Base-by-base conservation (phyloP, 306 rosid genomes). In the Crataegus laevigata region DNA sequence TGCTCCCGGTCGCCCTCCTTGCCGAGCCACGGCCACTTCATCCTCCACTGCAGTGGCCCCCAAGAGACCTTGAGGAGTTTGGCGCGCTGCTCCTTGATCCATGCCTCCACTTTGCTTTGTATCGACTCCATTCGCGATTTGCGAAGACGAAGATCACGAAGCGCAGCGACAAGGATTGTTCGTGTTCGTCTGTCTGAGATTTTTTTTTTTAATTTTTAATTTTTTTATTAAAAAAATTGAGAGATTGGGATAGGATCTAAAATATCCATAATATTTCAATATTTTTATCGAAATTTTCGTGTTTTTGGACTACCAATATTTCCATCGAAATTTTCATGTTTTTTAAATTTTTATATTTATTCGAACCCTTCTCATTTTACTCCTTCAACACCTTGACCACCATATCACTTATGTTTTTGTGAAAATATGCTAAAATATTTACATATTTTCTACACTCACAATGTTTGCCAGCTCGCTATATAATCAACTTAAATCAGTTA, bases 31-130 rank as follows among this genome's bases (percentile, higher is more conserved):
- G 97, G 99, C 99, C 99, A 94, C 87, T 71, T 79, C 96, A 89
- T 79, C 47, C 93, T 80, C 99, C 99, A 92, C 78, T 88, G 96
- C 14, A 90, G 87, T 3, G 96, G 97, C 3, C 90, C 93, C 97
- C 99, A 94, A 0, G 96, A 87, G 14, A 89, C 96, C 83, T 90
- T 94, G 78, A 81, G 42, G 28, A 91, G 73, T 90, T 74, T 86
- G 28, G 83, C 86, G 13, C 83, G 81, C 80, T 94, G 96, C 73
- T 90, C 99, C 78, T 79, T 89, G 73, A 94, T 78, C 99, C 99
- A 94, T 11, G 96, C 86, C 76, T 94, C 99, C 67, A 92, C 85
- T n/a, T 92, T 91, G 84, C 73, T 88, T 81, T 94, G 99, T 58
- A 94, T 76, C 78, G 89, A 87, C 60, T 93, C 97, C 98, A 93